Base-by-base conservation (phyloP, 768 basidiomycete genomes). In the Galerina sulciceps region DNA sequence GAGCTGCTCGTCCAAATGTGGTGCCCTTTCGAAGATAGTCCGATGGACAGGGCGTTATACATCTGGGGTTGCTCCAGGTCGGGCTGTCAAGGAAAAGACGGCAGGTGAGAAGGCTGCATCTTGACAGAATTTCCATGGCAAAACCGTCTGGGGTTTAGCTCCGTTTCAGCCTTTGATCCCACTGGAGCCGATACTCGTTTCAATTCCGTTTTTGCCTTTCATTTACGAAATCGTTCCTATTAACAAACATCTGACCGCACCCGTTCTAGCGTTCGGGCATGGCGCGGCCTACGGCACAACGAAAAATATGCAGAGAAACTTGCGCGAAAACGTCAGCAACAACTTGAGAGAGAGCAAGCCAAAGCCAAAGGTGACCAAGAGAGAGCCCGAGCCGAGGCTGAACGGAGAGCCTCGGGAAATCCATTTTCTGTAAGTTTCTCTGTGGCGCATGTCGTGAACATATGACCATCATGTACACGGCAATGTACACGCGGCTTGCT, bases 11-110 rank as follows among this genome's bases (percentile, higher is more conserved):
- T 91, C 10, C 93, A 96, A 68, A 81, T 96, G 66, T 95, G 92
- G 91, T 94, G 91, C 71, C 94, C 94, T 0, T 85, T 95, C 64
- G 90, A 94, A 67, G 79, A 88, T 37, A 95, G 91, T 65, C 84
- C 89, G 5, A 87, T 89, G 82, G 94, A 96, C 67, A 83, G 94
- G 52, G 90, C 87, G 3, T 75, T 95, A 46, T 95, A 94, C 65
- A 80, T 94, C 18, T 96, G 92, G 89, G 93, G 86, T 10, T 96
- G 94, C 66, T 78, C 90, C 2, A 79, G 81, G 36, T 73, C 81
- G 4, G 69, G 76, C 13, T 96, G 94, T 74, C 93, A 95, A 69
- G 79, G 82, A 54, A 88, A 89, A 72, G 76, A 80, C 18, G 91
- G 91, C 67, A 90, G 92, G 93, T 91, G 75, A 71, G 88, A 73